Evolutionary conservation across 495 filamentous ascomycete species (phyloP).

Genomic region (Daldinia grandis): DNA sequence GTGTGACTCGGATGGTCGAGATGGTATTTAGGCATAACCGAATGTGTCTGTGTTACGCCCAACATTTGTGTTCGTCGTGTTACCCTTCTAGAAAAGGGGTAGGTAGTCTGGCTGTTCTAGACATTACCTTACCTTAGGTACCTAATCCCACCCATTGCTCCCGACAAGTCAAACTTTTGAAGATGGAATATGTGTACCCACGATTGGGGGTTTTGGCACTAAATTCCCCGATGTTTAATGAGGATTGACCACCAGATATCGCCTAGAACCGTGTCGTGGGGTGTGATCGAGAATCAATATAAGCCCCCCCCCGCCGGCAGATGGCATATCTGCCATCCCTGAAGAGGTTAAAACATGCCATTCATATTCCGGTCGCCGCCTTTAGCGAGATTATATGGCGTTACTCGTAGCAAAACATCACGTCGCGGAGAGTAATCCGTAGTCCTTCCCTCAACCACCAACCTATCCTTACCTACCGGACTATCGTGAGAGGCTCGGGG

Average conservation of each 20-base stretch:
- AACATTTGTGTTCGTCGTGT: background rate
- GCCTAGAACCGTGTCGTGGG: slow-evolving; percentile 13
- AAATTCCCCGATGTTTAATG: slow-evolving; percentile 5
- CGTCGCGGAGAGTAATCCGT: background rate
- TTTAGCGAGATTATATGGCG: slow-evolving; percentile 11
- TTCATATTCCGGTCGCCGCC: slow-evolving; percentile 11
- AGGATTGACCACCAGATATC: background rate
- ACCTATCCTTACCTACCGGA: background rate
- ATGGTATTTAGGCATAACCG: slow-evolving; percentile 31
- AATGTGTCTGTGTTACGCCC: slow-evolving; percentile 1
- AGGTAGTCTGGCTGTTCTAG: slow-evolving; percentile 6
- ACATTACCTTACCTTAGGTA: background rate
- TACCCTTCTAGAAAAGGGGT: slow-evolving; percentile 23
- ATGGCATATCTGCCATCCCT: slow-evolving; percentile 15
- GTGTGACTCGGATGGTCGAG: slow-evolving; percentile 25
- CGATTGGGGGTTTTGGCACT: background rate
- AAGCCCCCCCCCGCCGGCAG: slow-evolving; percentile 22
- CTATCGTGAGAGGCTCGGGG: background rate
- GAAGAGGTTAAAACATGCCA: background rate
- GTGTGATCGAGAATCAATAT: slow-evolving; percentile 32
- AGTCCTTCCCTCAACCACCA: background rate
- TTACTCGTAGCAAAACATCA: background rate
- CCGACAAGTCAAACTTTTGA: background rate
- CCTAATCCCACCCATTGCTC: background rate
- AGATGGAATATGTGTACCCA: background rate